phyloP scores from a whole-genome alignment of 805 yeast genomes.

The Candida endomychidarum region DNA sequence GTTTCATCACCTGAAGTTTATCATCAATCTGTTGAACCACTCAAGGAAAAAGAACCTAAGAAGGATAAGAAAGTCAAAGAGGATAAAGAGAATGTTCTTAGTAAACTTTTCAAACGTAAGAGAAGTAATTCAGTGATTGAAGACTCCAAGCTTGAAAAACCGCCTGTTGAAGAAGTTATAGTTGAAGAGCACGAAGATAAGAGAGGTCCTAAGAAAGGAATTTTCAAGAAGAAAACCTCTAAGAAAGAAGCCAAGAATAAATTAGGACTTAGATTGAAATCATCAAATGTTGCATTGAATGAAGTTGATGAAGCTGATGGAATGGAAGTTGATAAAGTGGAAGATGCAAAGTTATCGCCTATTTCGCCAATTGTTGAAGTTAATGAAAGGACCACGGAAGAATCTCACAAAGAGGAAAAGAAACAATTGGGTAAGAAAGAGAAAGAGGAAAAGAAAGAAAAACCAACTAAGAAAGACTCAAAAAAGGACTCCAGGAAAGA shows the following conservation, averaged over 20 bases:
- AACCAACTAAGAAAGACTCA: conserved; percentile 5
- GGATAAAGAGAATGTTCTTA: conserved; percentile 41
- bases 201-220: conserved; percentile 9
- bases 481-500: conserved; percentile 3
- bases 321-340: conserved; percentile 7
- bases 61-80: conserved; percentile 14
- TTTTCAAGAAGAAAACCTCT: conserved; percentile 19
- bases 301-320: conserved; percentile 7
- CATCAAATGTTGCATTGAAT: conserved; percentile 12
- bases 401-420: neutral
- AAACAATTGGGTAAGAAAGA: neutral
- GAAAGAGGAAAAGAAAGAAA: conserved; percentile 1
- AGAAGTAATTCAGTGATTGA: conserved; percentile 20
- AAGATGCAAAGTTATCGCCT: neutral
- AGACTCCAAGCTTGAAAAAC: neutral
- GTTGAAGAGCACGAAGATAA: conserved; percentile 8
- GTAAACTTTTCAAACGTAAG: conserved; percentile 41
- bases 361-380: too few relatives aligned
- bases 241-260: conserved; percentile 17
- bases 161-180: neutral
- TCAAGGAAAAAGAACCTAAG: neutral
- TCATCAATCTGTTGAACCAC: too few relatives aligned
- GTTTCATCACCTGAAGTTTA: conserved; percentile 38
- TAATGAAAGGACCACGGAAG: neutral
- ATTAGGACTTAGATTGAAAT: conserved; percentile 15